Conservation (phyloP, 345 rosid species). For the Citrus maxima region DNA sequence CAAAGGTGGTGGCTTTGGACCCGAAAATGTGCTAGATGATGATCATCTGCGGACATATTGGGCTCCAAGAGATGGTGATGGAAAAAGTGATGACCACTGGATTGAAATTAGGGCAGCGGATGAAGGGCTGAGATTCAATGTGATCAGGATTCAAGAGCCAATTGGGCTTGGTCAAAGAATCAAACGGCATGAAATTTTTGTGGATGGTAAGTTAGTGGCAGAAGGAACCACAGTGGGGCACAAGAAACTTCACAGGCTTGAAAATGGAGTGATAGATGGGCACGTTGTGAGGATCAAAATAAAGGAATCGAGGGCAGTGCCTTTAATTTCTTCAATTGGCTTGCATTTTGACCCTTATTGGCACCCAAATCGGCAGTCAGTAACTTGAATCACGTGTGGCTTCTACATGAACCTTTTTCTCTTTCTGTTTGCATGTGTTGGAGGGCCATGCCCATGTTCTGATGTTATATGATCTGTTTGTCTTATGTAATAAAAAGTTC, state of each 20-base stretch:
- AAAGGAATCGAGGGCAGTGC: slow-evolving; percentile 43
- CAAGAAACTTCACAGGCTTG: slow-evolving; percentile 59
- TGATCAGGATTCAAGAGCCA: slow-evolving; percentile 66
- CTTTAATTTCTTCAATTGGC: slow-evolving; percentile 65
- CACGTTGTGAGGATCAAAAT: slow-evolving; percentile 40
- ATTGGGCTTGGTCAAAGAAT: slow-evolving; percentile 74
- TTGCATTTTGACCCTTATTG: slow-evolving; percentile 58
- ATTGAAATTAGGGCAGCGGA: slow-evolving; percentile 32
- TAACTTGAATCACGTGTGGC: neutral
- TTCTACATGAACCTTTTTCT: no score
- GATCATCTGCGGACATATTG: slow-evolving; percentile 74
- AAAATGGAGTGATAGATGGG: slow-evolving; percentile 27
- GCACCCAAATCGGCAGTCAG: slow-evolving; percentile 22
- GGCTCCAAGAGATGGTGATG: slow-evolving; percentile 36
- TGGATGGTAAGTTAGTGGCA: slow-evolving; percentile 49
- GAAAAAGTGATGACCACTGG: slow-evolving; percentile 32
- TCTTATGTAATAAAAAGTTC: neutral
- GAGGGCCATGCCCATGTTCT: neutral
- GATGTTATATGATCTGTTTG: neutral
- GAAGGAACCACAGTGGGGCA: slow-evolving; percentile 63
- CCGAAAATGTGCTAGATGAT: slow-evolving; percentile 49
- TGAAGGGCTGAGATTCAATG: slow-evolving; percentile 47
- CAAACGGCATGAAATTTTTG: slow-evolving; percentile 40
- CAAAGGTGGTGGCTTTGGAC: slow-evolving; percentile 46
- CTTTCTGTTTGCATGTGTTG: neutral